These are phyloP conservation scores for Puya raimondii DNA, from an alignment of 176 grass and related monocot genomes.

Conservation along the genomic window DNA sequence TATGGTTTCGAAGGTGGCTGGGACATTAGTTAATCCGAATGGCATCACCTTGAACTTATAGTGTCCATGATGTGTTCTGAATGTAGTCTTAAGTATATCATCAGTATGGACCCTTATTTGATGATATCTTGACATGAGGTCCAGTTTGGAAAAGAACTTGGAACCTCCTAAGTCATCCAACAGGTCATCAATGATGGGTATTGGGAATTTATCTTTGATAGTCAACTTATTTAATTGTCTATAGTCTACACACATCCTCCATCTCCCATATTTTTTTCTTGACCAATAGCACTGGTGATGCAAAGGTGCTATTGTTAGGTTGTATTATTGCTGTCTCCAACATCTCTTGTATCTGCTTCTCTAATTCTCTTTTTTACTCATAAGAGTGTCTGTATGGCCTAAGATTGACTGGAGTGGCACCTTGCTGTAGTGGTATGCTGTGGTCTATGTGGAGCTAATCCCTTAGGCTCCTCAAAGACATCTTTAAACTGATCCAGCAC, in stretches of 20 bases:
- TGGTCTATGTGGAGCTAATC: too few species aligned
- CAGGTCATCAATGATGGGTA: neutral
- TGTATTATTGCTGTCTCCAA: neutral
- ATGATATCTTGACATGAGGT: neutral
- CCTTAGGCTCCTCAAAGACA: too few species aligned
- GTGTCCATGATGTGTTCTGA: neutral
- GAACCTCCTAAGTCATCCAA: neutral
- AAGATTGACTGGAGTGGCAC: neutral
- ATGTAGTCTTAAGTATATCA: neutral
- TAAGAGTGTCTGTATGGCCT: neutral
- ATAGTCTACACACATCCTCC: slow-evolving; percentile 11
- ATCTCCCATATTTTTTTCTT: slow-evolving; percentile 8
- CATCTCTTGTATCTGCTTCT: neutral
- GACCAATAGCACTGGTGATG: neutral
- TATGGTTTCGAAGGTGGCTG: neutral
- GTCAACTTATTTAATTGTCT: neutral
- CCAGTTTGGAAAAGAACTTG: neutral
- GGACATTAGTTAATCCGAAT: neutral
- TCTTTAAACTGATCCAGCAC: too few species aligned
- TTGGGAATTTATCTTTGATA: neutral
- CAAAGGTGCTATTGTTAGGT: neutral
- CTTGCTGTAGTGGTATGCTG: too few species aligned
- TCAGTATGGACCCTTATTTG: neutral
- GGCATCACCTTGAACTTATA: neutral
- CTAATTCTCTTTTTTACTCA: neutral